Evolutionary conservation across 306 rosid species (phyloP).

Genomic region (Cyclanthera cordifolia): DNA sequence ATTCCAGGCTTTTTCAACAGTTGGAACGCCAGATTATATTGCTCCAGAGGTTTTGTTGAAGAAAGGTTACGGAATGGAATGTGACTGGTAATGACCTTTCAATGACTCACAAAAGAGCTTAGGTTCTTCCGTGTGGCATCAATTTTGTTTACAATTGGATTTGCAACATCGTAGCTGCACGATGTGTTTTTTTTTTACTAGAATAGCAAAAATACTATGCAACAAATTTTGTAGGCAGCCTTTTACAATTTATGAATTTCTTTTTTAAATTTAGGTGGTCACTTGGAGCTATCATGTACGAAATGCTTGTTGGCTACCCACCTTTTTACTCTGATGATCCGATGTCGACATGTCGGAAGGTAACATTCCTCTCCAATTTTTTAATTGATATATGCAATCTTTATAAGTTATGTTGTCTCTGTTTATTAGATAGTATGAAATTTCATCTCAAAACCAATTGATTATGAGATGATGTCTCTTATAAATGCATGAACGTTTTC

Average conservation of each 20-base stretch:
- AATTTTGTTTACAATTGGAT: too few species aligned
- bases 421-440: too few species aligned
- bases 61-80: conserved; percentile 96
- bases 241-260: not conserved
- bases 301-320: conserved; percentile 94
- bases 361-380: conserved; percentile 18
- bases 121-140: not conserved
- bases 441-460: too few species aligned
- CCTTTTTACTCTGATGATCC: conserved; percentile 99
- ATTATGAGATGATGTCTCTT: too few species aligned
- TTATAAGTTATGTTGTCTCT: too few species aligned
- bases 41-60: conserved; percentile 98
- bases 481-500: too few species aligned
- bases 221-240: not conserved
- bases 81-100: conserved; percentile 67
- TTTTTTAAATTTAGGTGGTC: conserved; percentile 73
- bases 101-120: not conserved
- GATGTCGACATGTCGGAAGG: conserved; percentile 96
- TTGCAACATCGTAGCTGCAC: too few species aligned
- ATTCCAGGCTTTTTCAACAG: conserved; percentile 94
- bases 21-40: conserved; percentile 97
- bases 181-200: not conserved
- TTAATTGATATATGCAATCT: not conserved
- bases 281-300: conserved; percentile 98
- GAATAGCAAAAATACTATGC: not conserved